Base-by-base conservation (phyloP, 1,139 yeast species). In the Meyerozyma carpophila region DNA sequence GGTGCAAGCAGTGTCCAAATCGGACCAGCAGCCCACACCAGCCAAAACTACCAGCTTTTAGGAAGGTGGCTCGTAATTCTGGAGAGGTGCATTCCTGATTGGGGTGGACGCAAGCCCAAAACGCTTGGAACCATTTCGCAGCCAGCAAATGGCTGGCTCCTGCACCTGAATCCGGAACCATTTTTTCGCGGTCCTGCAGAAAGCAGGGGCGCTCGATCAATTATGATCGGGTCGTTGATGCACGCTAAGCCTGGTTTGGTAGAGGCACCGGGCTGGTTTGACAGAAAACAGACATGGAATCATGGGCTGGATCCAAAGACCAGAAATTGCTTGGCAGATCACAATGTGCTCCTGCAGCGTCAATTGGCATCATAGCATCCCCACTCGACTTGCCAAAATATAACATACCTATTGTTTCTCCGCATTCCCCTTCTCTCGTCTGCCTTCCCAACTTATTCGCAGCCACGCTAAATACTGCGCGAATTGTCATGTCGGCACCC, bases 91-190 rank as follows among this genome's bases (percentile, higher is more conserved):
- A n/a, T 13, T 31, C 34, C 34, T 9, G 16, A 31, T 31, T 16
- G 34, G 34, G 34, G 10, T 31, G 34, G 34, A 5, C 10, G 34
- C 34, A 31, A 20, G 37, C 37, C 25, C 37, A 16, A 20, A 14
- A 31, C 34, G 18, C 34, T 9, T 8, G 16, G 24, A 14, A 34
- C 34, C 24, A 14, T 14, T 25, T 27, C 34, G 34, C 34, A 31
- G 44, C 32, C 37, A 18, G 29, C 37, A 21, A 39, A 16, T 18
- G 36, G 37, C 24, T 31, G 41, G 36, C 24, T 29, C 42, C 37
- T 28, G 21, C 38, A 24, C 31, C 25, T 24, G 20, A 27, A 37
- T 31, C 34, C 16, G 16, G 36, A 24, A 37, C 32, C 13, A 14
- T 13, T 18, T 20, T 13, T 14, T 31, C n/a, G 10, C 34, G 20